Conservation (phyloP, 2,329 filamentous ascomycete species). For the Fusarium transvaalense region DNA sequence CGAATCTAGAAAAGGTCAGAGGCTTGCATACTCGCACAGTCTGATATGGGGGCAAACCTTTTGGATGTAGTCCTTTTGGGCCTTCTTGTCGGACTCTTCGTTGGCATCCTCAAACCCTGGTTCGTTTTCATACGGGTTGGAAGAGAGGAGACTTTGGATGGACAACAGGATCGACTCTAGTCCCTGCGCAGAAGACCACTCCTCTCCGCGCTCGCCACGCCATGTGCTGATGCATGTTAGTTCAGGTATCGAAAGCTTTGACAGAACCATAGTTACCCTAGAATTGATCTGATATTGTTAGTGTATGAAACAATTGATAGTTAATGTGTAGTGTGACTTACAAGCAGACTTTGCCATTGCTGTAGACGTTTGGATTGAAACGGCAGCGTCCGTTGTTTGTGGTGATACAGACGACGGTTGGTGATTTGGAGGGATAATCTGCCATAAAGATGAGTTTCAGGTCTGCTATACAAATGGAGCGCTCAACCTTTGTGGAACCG, state of each 20-base stretch:
- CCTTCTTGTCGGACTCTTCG: constrained; percentile 75
- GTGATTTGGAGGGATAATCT: constrained; percentile 85
- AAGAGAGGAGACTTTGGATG: constrained; percentile 95
- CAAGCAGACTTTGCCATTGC: constrained; percentile 91
- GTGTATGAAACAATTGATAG: background rate
- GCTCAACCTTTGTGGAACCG: constrained; percentile 78
- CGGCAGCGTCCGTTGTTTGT: constrained; percentile 90
- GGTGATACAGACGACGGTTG: constrained; percentile 75
- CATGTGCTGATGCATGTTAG: constrained; percentile 77
- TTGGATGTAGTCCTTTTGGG: constrained; percentile 79
- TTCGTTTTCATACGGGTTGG: constrained; percentile 95
- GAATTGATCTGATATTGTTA: constrained; percentile 76
- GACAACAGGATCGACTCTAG: constrained; percentile 94
- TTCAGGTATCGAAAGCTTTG: background rate
- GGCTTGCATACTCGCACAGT: background rate
- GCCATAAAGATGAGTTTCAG: constrained; percentile 26
- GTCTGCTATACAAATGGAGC: constrained; percentile 13
- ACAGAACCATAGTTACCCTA: constrained; percentile 70
- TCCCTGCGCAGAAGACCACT: constrained; percentile 97
- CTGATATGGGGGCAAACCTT: constrained; percentile 69
- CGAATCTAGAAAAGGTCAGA: constrained; percentile 72
- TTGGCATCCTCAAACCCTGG: constrained; percentile 89
- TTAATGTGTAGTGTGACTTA: constrained; percentile 61
- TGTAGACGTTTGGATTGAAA: constrained; percentile 98
- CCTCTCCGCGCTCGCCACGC: constrained; percentile 88